Conservation (phyloP, 768 basidiomycete genomes). For the Dacryopinax primogenitus region DNA sequence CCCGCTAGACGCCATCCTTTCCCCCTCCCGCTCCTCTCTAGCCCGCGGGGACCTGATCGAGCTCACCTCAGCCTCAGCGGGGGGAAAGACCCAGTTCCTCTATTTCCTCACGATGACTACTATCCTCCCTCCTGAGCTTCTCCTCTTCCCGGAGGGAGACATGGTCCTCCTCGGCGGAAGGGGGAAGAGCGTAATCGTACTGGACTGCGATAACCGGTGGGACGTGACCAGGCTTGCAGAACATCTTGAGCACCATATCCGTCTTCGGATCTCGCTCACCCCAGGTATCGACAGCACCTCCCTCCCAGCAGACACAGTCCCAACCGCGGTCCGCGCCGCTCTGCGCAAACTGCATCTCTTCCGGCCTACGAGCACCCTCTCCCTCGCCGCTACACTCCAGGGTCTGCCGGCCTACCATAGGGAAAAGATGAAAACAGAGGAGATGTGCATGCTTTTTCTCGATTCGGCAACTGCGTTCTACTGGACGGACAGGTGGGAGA, state of each 20-base stretch:
- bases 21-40: constrained; percentile 24
- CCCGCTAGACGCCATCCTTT: constrained; percentile 19
- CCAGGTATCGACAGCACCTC: constrained; percentile 8
- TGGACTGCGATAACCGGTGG: constrained; percentile 61
- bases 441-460: constrained; percentile 54
- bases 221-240: constrained; percentile 38
- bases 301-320: constrained; percentile 11
- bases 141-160: constrained; percentile 14
- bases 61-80: constrained; percentile 58
- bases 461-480: constrained; percentile 68
- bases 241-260: constrained; percentile 28
- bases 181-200: constrained; percentile 50
- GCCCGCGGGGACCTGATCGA: constrained; percentile 54
- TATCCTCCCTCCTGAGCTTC: constrained; percentile 35
- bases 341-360: constrained; percentile 56
- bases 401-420: constrained; percentile 45
- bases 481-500: constrained; percentile 59
- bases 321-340: constrained; percentile 26
- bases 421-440: constrained; percentile 36
- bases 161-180: constrained; percentile 39
- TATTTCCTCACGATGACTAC: constrained; percentile 50
- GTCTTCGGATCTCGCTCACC: constrained; percentile 34
- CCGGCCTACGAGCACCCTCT: constrained; percentile 48
- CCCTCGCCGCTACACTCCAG: constrained; percentile 55
- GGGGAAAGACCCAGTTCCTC: constrained; percentile 70